Evolutionary conservation across 2,329 filamentous ascomycete genomes (phyloP).

Genomic region (Pseudovirgaria hyperparasitica): DNA sequence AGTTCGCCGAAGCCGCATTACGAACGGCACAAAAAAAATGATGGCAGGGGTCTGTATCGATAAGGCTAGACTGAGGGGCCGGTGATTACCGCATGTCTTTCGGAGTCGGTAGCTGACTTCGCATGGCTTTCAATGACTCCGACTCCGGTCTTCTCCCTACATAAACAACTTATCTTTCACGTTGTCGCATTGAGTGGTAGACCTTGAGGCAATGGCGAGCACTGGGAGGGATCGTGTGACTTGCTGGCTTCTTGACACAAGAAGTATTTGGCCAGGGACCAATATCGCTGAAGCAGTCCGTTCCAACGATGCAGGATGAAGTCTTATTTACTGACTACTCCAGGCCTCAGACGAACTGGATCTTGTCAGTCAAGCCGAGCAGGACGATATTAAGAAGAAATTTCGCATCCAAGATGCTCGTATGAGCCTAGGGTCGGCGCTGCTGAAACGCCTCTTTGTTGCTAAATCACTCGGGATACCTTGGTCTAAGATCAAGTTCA

Average conservation of each 20-base stretch:
- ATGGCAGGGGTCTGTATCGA: no score
- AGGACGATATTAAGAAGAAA: conserved; percentile 44
- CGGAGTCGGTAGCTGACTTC: no score
- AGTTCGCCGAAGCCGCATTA: no score
- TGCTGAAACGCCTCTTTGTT: conserved; percentile 62
- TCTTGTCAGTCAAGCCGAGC: conserved; percentile 39
- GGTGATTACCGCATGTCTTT: no score
- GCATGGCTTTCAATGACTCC: no score
- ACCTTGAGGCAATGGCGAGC: conserved; percentile 8
- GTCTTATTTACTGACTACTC: conserved; percentile 1
- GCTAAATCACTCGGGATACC: conserved; percentile 43
- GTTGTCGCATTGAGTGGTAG: no score
- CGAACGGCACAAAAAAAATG: no score
- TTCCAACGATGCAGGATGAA: conserved; percentile 1
- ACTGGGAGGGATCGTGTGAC: conserved; percentile 15
- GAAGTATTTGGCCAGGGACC: conserved; percentile 32
- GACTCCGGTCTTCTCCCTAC: no score
- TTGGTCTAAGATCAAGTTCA: conserved; percentile 47
- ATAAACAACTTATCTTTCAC: no score
- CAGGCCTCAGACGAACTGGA: conserved; percentile 30
- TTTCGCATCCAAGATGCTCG: conserved; percentile 60
- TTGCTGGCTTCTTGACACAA: conserved; percentile 38
- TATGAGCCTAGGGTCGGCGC: conserved; percentile 57
- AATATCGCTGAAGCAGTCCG: conserved; percentile 29
- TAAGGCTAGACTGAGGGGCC: no score